Percentiles rank a stretch among this genome's conserved stretches.
phyloP scores from a whole-genome alignment of 2,329 filamentous ascomycete genomes.

The Phaeoacremonium minimum region DNA sequence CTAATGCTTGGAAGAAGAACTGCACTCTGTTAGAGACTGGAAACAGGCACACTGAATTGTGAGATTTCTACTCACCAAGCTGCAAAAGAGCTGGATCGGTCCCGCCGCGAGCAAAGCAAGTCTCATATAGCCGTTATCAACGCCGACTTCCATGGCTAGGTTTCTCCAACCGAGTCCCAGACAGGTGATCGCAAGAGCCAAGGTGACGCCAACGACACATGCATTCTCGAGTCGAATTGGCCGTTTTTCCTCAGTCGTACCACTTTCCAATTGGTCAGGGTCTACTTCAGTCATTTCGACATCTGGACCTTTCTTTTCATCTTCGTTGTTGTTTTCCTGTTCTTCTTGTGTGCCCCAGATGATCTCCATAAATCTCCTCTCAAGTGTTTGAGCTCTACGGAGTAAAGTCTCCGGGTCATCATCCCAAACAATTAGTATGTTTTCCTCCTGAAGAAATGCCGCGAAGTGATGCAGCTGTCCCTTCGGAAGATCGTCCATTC shows the following conservation, averaged over 20 bases:
- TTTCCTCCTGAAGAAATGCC: slow-evolving; percentile 57
- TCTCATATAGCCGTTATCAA: slow-evolving; percentile 49
- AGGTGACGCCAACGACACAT: slow-evolving; percentile 44
- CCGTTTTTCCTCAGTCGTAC: slow-evolving; percentile 34
- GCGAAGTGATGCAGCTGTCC: slow-evolving; percentile 64
- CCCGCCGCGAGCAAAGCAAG: slow-evolving; percentile 47
- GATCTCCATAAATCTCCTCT: slow-evolving; percentile 49
- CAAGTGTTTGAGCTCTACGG: slow-evolving; percentile 44
- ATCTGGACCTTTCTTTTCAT: slow-evolving; percentile 29
- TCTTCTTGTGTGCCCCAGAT: slow-evolving; percentile 47
- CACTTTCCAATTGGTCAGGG: slow-evolving; percentile 32
- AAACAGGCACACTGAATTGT: too few relatives aligned
- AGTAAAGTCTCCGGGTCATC: slow-evolving; percentile 55
- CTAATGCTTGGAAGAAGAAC: slow-evolving; percentile 47
- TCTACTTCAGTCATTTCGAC: slow-evolving; percentile 35
- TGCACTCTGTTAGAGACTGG: slow-evolving; percentile 1
- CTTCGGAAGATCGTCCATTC: slow-evolving; percentile 49
- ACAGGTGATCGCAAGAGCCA: slow-evolving; percentile 46
- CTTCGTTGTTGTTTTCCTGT: slow-evolving; percentile 32
- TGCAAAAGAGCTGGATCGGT: slow-evolving; percentile 55
- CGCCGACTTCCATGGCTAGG: slow-evolving; percentile 47
- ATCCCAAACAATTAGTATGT: slow-evolving; percentile 59
- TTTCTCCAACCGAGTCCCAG: slow-evolving; percentile 53
- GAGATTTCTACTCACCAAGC: slow-evolving; percentile 32
- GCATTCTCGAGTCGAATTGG: slow-evolving; percentile 51